Conservation (phyloP, 345 rosid species). For the Pseudoturritis turrita region DNA sequence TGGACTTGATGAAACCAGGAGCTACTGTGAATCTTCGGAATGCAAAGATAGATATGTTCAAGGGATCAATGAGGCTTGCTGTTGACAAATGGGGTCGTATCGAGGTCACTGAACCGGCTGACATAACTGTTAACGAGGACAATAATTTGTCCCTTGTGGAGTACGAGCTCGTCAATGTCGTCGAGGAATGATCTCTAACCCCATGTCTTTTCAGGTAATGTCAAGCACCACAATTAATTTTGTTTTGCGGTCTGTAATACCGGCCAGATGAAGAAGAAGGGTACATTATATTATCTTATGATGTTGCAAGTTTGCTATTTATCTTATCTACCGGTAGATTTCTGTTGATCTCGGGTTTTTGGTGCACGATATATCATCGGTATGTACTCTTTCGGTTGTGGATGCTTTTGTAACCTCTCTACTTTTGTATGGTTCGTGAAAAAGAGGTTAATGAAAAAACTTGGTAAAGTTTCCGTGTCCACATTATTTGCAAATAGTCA, state of each 20-base stretch:
- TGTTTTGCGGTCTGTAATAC: not conserved
- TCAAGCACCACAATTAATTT: not conserved
- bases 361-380: not conserved
- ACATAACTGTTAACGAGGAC: slow-evolving; percentile 38
- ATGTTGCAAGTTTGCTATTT: slow-evolving; percentile 14
- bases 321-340: not conserved
- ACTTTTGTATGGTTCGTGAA: slow-evolving; percentile 1
- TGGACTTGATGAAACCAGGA: slow-evolving; percentile 47
- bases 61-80: slow-evolving; percentile 52
- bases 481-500: not conserved
- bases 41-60: slow-evolving; percentile 57
- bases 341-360: slow-evolving; percentile 2
- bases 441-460: not conserved
- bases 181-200: slow-evolving; percentile 34
- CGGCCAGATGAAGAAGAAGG: not conserved
- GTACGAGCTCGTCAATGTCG: slow-evolving; percentile 51
- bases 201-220: not conserved
- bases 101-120: slow-evolving; percentile 37
- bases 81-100: slow-evolving; percentile 61
- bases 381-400: slow-evolving; percentile 2
- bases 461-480: not conserved
- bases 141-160: slow-evolving; percentile 46
- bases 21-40: slow-evolving; percentile 44
- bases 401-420: slow-evolving; percentile 13
- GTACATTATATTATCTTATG: not conserved